Conservation (phyloP, 148 eudicot genomes). For the Fagopyrum tataricum region DNA sequence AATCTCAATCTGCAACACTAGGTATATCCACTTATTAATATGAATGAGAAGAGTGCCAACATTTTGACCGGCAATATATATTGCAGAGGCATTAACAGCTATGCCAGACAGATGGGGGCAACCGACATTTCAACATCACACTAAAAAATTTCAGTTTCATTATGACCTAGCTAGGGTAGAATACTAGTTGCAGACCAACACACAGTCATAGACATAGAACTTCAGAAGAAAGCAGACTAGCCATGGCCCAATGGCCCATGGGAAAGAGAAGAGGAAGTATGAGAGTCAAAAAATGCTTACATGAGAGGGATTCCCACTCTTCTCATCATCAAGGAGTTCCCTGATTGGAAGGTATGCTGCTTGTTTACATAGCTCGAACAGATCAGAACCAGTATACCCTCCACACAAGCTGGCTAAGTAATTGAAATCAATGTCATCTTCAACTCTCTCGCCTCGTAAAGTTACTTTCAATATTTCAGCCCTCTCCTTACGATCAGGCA, state of each 20-base stretch:
- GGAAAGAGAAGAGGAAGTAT: neutral
- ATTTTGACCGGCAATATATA: neutral
- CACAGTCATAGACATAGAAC: neutral
- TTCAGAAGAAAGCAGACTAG: neutral
- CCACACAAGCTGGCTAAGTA: conserved; percentile 63
- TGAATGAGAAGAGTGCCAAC: neutral
- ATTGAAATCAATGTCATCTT: conserved; percentile 54
- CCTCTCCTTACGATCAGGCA: conserved; percentile 68
- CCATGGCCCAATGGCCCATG: neutral
- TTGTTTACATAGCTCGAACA: conserved; percentile 80
- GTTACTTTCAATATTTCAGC: conserved; percentile 67
- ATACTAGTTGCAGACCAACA: neutral
- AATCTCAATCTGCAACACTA: neutral
- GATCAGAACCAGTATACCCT: conserved; percentile 92
- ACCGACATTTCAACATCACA: neutral
- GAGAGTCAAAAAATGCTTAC: conserved; percentile 30
- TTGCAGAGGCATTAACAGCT: too few species aligned
- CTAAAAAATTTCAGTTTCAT: neutral
- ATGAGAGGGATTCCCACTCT: conserved; percentile 49
- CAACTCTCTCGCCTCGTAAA: conserved; percentile 74
- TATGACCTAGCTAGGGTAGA: neutral
- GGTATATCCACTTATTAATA: neutral
- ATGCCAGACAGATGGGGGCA: too few species aligned
- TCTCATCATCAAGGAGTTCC: conserved; percentile 79
- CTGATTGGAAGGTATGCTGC: conserved; percentile 91